Evolutionary conservation across 2,329 filamentous ascomycete genomes (phyloP).

Genomic region (Aspergillus flavus): DNA sequence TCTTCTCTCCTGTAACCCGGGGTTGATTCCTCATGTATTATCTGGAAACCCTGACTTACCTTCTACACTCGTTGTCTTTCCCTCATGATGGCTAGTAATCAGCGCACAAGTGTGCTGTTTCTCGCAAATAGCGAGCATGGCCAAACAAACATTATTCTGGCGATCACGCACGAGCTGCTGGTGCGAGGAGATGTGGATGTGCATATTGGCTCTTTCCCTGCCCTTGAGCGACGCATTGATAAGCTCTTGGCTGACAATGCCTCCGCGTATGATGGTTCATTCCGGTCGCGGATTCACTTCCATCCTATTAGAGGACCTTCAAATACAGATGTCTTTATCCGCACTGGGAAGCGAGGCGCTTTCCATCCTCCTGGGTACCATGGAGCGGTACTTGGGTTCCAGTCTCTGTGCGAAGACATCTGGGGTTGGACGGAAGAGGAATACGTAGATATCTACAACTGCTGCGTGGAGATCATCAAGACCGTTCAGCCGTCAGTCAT

Average conservation of each 20-base stretch:
- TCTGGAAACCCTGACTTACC: neutral
- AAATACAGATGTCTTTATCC: conserved; percentile 37
- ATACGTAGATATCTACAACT: conserved; percentile 45
- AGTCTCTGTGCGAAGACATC: conserved; percentile 31
- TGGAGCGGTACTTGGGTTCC: conserved; percentile 38
- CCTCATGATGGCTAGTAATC: conserved; percentile 16
- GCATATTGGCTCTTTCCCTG: conserved; percentile 49
- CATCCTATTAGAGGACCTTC: conserved; percentile 38
- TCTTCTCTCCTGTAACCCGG: neutral
- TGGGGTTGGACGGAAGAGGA: conserved; percentile 43
- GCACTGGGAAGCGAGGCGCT: conserved; percentile 29
- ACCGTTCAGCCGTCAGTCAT: conserved; percentile 44
- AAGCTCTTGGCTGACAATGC: conserved; percentile 28
- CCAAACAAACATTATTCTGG: conserved; percentile 52
- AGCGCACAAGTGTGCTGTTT: conserved; percentile 39
- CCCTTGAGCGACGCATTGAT: conserved; percentile 37
- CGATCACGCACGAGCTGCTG: conserved; percentile 46
- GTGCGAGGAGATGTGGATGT: conserved; percentile 41
- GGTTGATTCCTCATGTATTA: neutral
- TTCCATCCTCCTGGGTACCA: conserved; percentile 37
- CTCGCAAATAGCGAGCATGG: conserved; percentile 52
- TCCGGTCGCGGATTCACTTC: conserved; percentile 28
- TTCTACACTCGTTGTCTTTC: neutral
- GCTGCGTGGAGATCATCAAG: conserved; percentile 42
- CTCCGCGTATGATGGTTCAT: conserved; percentile 21